Evolutionary conservation across 2,329 filamentous ascomycete genomes (phyloP).

Genomic region (Calonectria honghensis): DNA sequence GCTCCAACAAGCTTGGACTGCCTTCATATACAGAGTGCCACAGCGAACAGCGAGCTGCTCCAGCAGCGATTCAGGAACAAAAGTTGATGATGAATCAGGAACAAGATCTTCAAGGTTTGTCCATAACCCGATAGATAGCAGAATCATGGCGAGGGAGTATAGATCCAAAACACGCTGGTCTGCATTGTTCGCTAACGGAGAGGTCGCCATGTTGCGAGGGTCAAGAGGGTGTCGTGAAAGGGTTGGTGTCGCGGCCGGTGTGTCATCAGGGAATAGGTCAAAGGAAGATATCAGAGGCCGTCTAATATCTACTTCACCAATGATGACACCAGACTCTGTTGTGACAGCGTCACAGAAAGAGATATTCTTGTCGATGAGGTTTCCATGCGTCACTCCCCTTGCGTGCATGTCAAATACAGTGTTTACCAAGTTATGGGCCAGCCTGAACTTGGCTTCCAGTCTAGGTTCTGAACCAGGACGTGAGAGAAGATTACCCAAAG

Average conservation of each 20-base stretch:
- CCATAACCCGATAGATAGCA: conserved; percentile 87
- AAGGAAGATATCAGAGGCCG: conserved; percentile 83
- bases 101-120: conserved; percentile 76
- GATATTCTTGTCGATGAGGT: conserved; percentile 80
- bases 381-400: conserved; percentile 81
- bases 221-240: conserved; percentile 78
- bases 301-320: conserved; percentile 76
- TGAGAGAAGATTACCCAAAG: conserved; percentile 72
- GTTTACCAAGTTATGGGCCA: conserved; percentile 83
- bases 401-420: conserved; percentile 85
- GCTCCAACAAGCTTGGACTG: conserved; percentile 82
- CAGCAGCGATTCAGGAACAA: conserved; percentile 77
- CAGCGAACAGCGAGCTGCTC: conserved; percentile 80
- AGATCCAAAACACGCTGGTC: conserved; percentile 79
- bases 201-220: conserved; percentile 69
- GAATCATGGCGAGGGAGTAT: conserved; percentile 82
- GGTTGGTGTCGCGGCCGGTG: conserved; percentile 45
- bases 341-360: conserved; percentile 75
- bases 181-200: conserved; percentile 68
- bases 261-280: conserved; percentile 76
- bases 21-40: conserved; percentile 84
- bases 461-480: conserved; percentile 75
- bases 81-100: conserved; percentile 63
- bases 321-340: conserved; percentile 63
- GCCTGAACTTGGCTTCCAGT: conserved; percentile 84